Conservation (phyloP, 129 eudicot species). For the Flaveria bidentis region DNA sequence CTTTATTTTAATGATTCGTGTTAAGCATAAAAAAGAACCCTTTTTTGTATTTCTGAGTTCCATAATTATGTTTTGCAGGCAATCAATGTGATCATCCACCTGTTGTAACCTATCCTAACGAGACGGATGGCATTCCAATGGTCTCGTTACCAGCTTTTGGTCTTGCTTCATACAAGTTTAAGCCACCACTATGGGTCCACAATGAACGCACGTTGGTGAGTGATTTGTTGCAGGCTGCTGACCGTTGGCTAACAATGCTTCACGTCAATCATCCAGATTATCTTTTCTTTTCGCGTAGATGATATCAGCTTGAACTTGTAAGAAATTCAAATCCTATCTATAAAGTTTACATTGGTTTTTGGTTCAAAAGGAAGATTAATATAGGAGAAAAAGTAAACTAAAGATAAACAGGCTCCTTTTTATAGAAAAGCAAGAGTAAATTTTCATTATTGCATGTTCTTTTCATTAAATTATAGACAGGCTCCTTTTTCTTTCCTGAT, state of each 20-base stretch:
- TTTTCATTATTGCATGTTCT: constrained; percentile 17
- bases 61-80: constrained; percentile 40
- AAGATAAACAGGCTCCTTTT: neutral
- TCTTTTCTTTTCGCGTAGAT: constrained; percentile 71
- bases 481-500: constrained; percentile 31
- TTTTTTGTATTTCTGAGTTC: neutral
- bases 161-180: constrained; percentile 83
- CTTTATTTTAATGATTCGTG: neutral
- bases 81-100: constrained; percentile 49
- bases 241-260: constrained; percentile 52
- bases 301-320: constrained; percentile 25
- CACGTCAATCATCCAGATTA: constrained; percentile 89
- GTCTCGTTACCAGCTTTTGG: constrained; percentile 77
- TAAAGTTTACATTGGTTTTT: constrained; percentile 13
- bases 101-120: constrained; percentile 45
- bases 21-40: neutral
- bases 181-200: constrained; percentile 62
- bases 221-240: constrained; percentile 66
- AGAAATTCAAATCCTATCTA: constrained; percentile 21
- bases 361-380: constrained; percentile 2
- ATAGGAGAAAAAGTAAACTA: neutral
- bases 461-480: constrained; percentile 21
- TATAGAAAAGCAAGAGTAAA: constrained; percentile 10
- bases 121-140: constrained; percentile 56
- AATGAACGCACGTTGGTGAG: constrained; percentile 48